These are phyloP conservation scores for Chalara sp. DNA, from an alignment of 2,329 filamentous ascomycete species.

Conservation along the genomic window DNA sequence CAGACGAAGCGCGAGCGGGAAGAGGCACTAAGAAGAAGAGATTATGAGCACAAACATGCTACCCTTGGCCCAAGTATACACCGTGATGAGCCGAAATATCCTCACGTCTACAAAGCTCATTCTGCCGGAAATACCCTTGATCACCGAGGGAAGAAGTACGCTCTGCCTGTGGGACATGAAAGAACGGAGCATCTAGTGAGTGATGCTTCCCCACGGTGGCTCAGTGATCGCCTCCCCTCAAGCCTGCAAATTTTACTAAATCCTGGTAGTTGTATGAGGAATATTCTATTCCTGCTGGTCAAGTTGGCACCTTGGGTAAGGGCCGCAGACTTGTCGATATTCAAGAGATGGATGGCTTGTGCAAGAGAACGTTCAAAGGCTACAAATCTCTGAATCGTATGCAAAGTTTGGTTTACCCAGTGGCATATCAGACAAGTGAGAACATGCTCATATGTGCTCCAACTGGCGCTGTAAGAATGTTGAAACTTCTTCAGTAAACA, in stretches of 20 bases:
- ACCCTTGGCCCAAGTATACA: constrained; percentile 63
- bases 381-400: constrained; percentile 94
- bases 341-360: constrained; percentile 79
- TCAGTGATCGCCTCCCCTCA: neutral
- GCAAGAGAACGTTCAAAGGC: constrained; percentile 83
- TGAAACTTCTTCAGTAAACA: constrained; percentile 10
- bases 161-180: constrained; percentile 68
- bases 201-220: neutral
- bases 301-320: constrained; percentile 65
- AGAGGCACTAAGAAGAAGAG: constrained; percentile 66
- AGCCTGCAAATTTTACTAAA: constrained; percentile 4
- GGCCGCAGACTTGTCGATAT: constrained; percentile 75
- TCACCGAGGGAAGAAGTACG: constrained; percentile 73
- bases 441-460: constrained; percentile 99
- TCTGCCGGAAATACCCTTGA: constrained; percentile 82
- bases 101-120: constrained; percentile 85
- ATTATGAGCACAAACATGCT: constrained; percentile 77
- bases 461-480: constrained; percentile 67
- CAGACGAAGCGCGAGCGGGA: constrained; percentile 73
- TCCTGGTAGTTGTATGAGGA: constrained; percentile 74
- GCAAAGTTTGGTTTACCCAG: constrained; percentile 94
- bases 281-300: constrained; percentile 75
- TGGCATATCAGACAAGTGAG: constrained; percentile 92
- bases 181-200: constrained; percentile 52
- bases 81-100: constrained; percentile 70